phyloP scores from a whole-genome alignment of 345 rosid species.

The Nephelium lappaceum region DNA sequence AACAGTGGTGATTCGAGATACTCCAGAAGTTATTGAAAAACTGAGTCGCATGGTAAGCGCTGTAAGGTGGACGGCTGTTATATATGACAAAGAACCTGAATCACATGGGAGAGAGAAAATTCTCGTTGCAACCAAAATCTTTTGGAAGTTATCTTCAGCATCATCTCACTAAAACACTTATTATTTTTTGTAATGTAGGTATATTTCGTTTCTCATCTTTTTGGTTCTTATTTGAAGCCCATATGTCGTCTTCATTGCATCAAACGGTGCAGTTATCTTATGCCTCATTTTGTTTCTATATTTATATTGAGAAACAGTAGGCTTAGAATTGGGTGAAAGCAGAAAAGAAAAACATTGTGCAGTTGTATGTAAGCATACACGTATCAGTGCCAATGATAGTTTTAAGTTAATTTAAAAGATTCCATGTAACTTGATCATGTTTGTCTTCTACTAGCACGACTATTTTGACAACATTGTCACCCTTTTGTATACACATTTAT shows the following conservation, averaged over 20 bases:
- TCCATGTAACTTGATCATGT: not conserved
- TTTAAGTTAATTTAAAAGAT: not conserved
- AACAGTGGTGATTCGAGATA: constrained; percentile 71
- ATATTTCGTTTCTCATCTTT: constrained; percentile 32
- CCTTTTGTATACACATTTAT: not conserved
- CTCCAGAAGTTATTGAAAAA: constrained; percentile 82
- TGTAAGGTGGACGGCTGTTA: constrained; percentile 65
- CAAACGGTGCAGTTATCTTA: constrained; percentile 39
- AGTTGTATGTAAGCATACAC: constrained; percentile 23
- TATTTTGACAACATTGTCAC: not conserved
- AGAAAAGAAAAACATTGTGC: constrained; percentile 22
- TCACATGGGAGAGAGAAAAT: constrained; percentile 72
- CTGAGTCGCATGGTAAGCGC: constrained; percentile 68
- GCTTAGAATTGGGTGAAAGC: constrained; percentile 12
- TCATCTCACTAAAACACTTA: constrained; percentile 42
- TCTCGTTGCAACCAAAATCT: constrained; percentile 70
- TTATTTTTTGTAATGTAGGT: constrained; percentile 43
- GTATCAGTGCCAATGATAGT: constrained; percentile 15
- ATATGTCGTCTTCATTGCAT: constrained; percentile 39
- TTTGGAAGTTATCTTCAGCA: constrained; percentile 60
- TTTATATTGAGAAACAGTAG: constrained; percentile 29
- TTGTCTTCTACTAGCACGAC: not conserved
- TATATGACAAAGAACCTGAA: constrained; percentile 74
- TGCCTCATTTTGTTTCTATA: constrained; percentile 13
- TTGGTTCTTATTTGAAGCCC: constrained; percentile 25